These are phyloP conservation scores for Hypsizygus marmoreus DNA, from an alignment of 768 basidiomycete species.

Conservation along the genomic window DNA sequence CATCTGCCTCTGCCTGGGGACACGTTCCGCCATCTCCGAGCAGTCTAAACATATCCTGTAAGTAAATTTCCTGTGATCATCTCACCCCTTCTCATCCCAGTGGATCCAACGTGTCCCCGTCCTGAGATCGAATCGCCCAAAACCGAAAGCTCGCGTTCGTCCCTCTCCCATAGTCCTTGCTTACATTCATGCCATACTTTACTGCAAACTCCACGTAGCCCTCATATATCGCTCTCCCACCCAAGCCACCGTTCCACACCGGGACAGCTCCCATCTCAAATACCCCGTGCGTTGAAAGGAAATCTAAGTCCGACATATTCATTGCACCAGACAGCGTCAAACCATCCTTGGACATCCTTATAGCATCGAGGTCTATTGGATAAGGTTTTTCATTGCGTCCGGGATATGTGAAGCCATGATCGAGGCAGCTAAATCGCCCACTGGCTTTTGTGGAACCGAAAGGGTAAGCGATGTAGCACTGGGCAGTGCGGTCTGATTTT, in stretches of 20 bases:
- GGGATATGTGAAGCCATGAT: slow-evolving; percentile 7
- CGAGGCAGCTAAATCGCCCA: not conserved
- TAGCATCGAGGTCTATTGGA: no score
- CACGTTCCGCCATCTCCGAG: no score
- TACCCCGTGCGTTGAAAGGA: slow-evolving; percentile 3
- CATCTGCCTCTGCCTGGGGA: no score
- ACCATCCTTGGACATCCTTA: no score
- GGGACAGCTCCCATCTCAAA: slow-evolving; percentile 6
- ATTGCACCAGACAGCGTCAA: not conserved
- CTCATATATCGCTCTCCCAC: slow-evolving; percentile 4
- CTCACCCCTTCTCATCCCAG: no score
- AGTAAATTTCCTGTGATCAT: no score
- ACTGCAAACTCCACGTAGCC: slow-evolving; percentile 6
- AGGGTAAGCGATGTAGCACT: slow-evolving; percentile 7
- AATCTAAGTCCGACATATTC: not conserved
- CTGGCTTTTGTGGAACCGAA: not conserved
- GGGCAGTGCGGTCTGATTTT: slow-evolving; percentile 9
- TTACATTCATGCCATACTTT: slow-evolving; percentile 5
- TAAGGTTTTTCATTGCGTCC: no score
- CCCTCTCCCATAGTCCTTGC: slow-evolving; percentile 6
- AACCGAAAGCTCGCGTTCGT: slow-evolving; percentile 1
- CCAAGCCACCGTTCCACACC: slow-evolving; percentile 4
- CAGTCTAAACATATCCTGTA: no score
- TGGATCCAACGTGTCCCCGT: not conserved
- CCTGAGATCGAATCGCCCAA: slow-evolving; percentile 7